Evolutionary conservation across 495 filamentous ascomycete species (phyloP).

Genomic region (Sabuloglossum arenarium): DNA sequence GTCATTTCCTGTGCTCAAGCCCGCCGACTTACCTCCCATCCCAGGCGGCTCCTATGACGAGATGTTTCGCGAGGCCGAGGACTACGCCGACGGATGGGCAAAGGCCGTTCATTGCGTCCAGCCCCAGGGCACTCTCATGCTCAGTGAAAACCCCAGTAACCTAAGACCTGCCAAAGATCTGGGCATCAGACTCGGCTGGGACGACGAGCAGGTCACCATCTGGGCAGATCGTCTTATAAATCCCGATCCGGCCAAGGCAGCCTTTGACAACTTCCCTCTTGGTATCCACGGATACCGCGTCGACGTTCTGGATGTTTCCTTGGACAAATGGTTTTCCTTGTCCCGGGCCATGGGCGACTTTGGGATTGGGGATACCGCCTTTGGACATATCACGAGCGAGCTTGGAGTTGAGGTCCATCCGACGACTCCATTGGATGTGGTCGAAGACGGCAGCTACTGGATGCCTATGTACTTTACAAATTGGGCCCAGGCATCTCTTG

Average conservation of each 20-base stretch:
- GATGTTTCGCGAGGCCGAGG: background rate
- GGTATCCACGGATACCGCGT: background rate
- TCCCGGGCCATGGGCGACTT: background rate
- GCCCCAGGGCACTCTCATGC: background rate
- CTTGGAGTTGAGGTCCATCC: background rate
- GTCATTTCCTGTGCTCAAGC: too few relatives aligned
- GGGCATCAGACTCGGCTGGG: background rate
- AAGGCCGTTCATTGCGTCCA: background rate
- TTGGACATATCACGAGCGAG: background rate
- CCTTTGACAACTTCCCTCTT: background rate
- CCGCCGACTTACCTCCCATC: too few relatives aligned
- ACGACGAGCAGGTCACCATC: background rate
- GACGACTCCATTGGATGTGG: background rate
- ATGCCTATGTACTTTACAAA: background rate
- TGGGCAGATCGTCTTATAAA: background rate
- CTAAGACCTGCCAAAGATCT: background rate
- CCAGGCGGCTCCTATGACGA: too few relatives aligned
- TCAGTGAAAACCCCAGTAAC: background rate
- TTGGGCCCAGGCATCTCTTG: background rate
- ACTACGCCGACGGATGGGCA: background rate
- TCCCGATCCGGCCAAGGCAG: background rate
- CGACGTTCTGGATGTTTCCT: too few relatives aligned
- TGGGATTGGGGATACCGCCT: background rate
- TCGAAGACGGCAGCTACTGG: background rate
- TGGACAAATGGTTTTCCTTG: background rate